Percentiles rank a stretch among this genome's conserved stretches.
phyloP scores from a whole-genome alignment of 129 eudicot species.

The Flaveria sonorensis region DNA sequence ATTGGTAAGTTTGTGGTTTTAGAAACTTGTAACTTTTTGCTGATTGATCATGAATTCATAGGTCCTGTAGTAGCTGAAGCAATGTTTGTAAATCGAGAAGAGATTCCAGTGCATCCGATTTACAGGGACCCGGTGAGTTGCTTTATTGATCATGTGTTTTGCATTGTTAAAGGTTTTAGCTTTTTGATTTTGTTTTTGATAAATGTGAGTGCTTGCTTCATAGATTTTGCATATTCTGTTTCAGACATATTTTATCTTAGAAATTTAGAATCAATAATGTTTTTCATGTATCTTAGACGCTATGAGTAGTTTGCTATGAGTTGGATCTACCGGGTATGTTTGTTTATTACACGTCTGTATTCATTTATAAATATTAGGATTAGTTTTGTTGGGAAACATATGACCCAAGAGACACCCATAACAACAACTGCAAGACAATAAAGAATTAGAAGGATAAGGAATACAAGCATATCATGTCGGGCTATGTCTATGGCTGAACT shows the following conservation, averaged over 20 bases:
- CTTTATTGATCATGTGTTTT: too few species aligned
- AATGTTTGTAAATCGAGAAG: slow-evolving; percentile 93
- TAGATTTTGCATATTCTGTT: too few species aligned
- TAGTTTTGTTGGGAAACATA: neutral
- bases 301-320: too few species aligned
- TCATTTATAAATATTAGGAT: neutral
- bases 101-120: slow-evolving; percentile 79
- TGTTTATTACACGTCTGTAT: neutral
- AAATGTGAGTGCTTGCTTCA: too few species aligned
- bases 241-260: too few species aligned
- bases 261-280: too few species aligned
- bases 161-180: too few species aligned
- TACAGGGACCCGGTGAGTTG: slow-evolving; percentile 88
- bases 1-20: neutral
- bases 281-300: too few species aligned
- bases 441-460: neutral
- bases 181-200: too few species aligned
- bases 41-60: slow-evolving; percentile 27
- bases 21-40: neutral
- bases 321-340: too few species aligned
- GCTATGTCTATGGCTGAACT: neutral
- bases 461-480: neutral
- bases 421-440: neutral
- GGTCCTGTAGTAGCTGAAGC: slow-evolving; percentile 99
- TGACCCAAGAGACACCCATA: neutral